These are phyloP conservation scores for Paralagenidium karlingii DNA, from an alignment of 352 stramenopile species.

Conservation along the genomic window DNA sequence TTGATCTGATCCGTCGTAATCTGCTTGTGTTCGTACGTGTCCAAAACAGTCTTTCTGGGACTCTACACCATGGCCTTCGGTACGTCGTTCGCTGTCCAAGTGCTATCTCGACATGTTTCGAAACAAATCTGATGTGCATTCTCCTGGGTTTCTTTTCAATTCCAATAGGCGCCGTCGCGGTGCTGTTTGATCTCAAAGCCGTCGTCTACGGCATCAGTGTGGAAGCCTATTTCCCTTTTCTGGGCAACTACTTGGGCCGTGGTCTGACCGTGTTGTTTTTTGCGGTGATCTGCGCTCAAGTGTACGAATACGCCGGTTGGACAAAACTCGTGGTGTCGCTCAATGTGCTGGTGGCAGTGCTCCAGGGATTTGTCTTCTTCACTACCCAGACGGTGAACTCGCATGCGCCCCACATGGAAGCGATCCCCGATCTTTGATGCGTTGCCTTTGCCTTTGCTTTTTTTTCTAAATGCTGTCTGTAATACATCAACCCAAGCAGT, in stretches of 20 bases:
- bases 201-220: constrained; percentile 72
- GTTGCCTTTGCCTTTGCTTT: too few species aligned
- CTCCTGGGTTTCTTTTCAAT: not conserved
- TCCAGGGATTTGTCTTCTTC: constrained; percentile 74
- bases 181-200: constrained; percentile 79
- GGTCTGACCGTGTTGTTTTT: constrained; percentile 73
- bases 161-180: constrained; percentile 35
- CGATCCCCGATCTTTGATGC: constrained; percentile 59
- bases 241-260: constrained; percentile 80
- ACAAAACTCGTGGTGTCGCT: constrained; percentile 61
- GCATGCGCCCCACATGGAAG: constrained; percentile 43
- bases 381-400: constrained; percentile 59
- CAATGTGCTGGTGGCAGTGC: constrained; percentile 58
- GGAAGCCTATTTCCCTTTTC: constrained; percentile 76
- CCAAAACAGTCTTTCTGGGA: constrained; percentile 37
- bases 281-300: constrained; percentile 55
- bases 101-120: not conserved
- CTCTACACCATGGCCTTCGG: constrained; percentile 81
- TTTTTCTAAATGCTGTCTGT: too few species aligned
- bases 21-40: constrained; percentile 6
- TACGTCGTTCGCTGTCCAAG: constrained; percentile 8
- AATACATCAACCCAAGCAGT: too few species aligned
- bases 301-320: constrained; percentile 52
- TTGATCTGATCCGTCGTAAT: not conserved
- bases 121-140: too few species aligned